phyloP scores from a whole-genome alignment of 129 eudicot genomes.

The Lactuca sativa region DNA sequence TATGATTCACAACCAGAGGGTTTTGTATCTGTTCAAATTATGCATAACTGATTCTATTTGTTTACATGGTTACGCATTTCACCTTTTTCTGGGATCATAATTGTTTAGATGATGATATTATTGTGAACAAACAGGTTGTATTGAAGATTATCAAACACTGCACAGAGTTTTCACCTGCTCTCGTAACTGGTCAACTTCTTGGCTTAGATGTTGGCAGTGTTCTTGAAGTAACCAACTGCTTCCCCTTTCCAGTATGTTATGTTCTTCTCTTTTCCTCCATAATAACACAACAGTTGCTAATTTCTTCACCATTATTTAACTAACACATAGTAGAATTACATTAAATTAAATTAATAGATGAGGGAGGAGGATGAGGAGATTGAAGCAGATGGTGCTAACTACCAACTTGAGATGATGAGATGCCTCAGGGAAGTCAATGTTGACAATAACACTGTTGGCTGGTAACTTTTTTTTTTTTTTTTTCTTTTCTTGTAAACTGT shows the following conservation, averaged over 20 bases:
- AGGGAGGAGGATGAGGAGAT: slow-evolving; percentile 97
- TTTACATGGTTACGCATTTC: no score
- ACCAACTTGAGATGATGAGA: slow-evolving; percentile 99
- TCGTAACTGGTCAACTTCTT: slow-evolving; percentile 95
- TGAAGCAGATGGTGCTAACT: slow-evolving; percentile 98
- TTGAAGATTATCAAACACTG: slow-evolving; percentile 95
- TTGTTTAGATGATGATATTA: background rate
- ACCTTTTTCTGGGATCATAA: no score
- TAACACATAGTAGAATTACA: background rate
- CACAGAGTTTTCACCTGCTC: slow-evolving; percentile 86
- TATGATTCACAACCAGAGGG: background rate
- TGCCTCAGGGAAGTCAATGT: slow-evolving; percentile 99
- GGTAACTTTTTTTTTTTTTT: slow-evolving; percentile 45
- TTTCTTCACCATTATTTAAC: background rate
- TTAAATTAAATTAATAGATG: slow-evolving; percentile 34
- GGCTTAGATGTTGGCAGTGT: slow-evolving; percentile 99
- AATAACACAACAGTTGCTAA: background rate
- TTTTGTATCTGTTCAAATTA: no score
- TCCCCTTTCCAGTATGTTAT: slow-evolving; percentile 87
- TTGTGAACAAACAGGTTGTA: slow-evolving; percentile 57
- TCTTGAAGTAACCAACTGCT: slow-evolving; percentile 98
- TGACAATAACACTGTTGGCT: slow-evolving; percentile 98
- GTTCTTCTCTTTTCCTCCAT: no score
- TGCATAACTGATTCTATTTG: no score
- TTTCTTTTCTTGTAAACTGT: background rate